Conservation (phyloP, 805 yeast genomes). For the Alloascoidea africana region DNA sequence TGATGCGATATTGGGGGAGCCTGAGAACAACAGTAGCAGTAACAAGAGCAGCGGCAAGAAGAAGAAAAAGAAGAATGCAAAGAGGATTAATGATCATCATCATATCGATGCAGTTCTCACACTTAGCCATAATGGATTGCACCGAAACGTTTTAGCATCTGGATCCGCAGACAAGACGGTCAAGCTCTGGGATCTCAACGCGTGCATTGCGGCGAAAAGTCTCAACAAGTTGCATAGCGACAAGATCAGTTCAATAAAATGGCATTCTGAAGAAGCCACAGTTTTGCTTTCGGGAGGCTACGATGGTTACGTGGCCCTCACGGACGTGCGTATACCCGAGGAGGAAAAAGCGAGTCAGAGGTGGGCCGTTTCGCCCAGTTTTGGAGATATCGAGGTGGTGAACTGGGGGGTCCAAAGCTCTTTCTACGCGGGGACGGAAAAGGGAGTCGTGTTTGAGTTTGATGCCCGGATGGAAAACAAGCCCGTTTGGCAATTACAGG, state of each 20-base stretch:
- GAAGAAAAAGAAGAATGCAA: conserved; percentile 37
- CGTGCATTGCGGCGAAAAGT: conserved; percentile 65
- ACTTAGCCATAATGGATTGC: conserved; percentile 64
- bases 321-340: conserved; percentile 39
- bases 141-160: conserved; percentile 78
- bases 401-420: conserved; percentile 45
- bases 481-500: conserved; percentile 90
- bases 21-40: conserved; percentile 13
- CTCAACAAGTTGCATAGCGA: conserved; percentile 55
- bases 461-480: conserved; percentile 57
- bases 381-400: conserved; percentile 73
- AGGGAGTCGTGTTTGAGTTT: conserved; percentile 77
- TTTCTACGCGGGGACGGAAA: conserved; percentile 83
- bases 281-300: conserved; percentile 85
- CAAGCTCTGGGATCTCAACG: conserved; percentile 84
- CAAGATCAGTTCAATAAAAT: conserved; percentile 75
- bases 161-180: conserved; percentile 93
- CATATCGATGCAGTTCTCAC: conserved; percentile 93
- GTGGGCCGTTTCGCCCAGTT: neutral
- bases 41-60: conserved; percentile 22
- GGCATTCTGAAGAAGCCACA: conserved; percentile 46
- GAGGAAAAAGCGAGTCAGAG: conserved; percentile 20
- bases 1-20: conserved; percentile 79
- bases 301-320: conserved; percentile 57
- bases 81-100: conserved; percentile 43